Percentiles rank a stretch among this genome's conserved stretches.
Evolutionary conservation across 129 eudicot genomes (phyloP).

Genomic region (Centrapalus pauciflorus): DNA sequence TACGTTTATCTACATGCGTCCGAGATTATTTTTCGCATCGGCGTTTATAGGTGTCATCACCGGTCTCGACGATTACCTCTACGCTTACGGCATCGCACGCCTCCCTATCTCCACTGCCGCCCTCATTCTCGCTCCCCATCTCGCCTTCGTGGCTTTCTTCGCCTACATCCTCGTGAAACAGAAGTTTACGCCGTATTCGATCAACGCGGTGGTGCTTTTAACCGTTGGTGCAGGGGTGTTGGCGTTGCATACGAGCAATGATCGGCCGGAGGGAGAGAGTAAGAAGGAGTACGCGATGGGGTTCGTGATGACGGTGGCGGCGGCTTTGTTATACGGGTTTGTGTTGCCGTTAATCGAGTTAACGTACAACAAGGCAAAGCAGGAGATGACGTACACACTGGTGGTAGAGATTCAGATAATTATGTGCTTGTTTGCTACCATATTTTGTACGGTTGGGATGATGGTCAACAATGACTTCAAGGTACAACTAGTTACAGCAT

Average conservation of each 20-base stretch:
- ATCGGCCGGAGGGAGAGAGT: conserved; percentile 47
- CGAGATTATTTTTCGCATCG: conserved; percentile 14
- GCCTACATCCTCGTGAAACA: conserved; percentile 39
- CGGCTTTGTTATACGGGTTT: conserved; percentile 37
- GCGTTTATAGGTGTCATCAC: conserved; percentile 27
- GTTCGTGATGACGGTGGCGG: conserved; percentile 32
- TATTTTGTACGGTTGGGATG: conserved; percentile 44
- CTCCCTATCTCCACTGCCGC: conserved; percentile 38
- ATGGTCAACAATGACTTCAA: conserved; percentile 18
- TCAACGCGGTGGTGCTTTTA: conserved; percentile 41
- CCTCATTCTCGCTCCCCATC: conserved; percentile 33
- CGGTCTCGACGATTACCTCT: conserved; percentile 31
- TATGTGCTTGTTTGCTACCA: conserved; percentile 39
- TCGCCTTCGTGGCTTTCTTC: conserved; percentile 41
- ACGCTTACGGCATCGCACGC: conserved; percentile 32
- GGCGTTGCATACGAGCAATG: conserved; percentile 35
- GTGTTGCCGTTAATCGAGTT: conserved; percentile 38
- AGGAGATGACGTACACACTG: conserved; percentile 28
- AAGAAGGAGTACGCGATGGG: conserved; percentile 38
- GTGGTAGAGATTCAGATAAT: conserved; percentile 52
- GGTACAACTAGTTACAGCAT: conserved; percentile 22
- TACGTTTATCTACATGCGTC: conserved; percentile 19
- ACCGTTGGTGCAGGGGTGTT: conserved; percentile 37
- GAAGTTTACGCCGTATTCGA: conserved; percentile 36
- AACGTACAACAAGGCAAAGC: conserved; percentile 33